Evolutionary conservation across 139 green algal species (phyloP).

Genomic region (Picochlorum sp.): DNA sequence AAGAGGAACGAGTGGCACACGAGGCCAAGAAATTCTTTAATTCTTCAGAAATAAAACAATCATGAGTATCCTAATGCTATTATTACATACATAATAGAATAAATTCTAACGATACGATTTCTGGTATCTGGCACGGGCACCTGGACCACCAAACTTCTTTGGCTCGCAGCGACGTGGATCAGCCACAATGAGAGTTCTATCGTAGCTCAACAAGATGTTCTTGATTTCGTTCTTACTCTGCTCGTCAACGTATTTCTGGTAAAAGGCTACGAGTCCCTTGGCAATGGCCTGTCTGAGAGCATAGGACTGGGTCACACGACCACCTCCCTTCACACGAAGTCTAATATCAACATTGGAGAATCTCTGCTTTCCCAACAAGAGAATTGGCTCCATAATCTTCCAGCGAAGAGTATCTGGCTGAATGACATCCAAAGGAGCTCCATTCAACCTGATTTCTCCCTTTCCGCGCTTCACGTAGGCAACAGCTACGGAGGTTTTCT

Average conservation of each 20-base stretch:
- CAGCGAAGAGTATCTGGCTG: constrained; percentile 87
- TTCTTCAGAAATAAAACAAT: neutral
- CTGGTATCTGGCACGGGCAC: constrained; percentile 92
- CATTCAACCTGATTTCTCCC: constrained; percentile 93
- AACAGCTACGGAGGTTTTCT: constrained; percentile 96
- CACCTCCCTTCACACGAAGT: constrained; percentile 91
- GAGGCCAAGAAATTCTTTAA: neutral
- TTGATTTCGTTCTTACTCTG: constrained; percentile 97
- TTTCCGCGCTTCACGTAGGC: constrained; percentile 87
- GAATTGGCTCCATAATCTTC: constrained; percentile 95
- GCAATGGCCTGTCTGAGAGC: constrained; percentile 95
- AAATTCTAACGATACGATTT: constrained; percentile 96
- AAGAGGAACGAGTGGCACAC: neutral
- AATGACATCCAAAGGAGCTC: constrained; percentile 87
- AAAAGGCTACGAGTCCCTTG: constrained; percentile 97
- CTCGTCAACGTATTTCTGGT: constrained; percentile 99
- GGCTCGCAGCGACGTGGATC: constrained; percentile 95
- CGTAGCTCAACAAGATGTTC: constrained; percentile 88
- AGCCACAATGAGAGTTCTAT: constrained; percentile 95
- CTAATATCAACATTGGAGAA: constrained; percentile 94
- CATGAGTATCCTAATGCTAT: constrained; percentile 3
- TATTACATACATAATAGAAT: neutral
- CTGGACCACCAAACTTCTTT: constrained; percentile 98
- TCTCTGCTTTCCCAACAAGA: constrained; percentile 86
- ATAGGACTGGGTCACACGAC: constrained; percentile 92